These are phyloP conservation scores for Fennellomyces sp. DNA, from an alignment of 371 early-diverging fungal genomes.

Conservation along the genomic window DNA sequence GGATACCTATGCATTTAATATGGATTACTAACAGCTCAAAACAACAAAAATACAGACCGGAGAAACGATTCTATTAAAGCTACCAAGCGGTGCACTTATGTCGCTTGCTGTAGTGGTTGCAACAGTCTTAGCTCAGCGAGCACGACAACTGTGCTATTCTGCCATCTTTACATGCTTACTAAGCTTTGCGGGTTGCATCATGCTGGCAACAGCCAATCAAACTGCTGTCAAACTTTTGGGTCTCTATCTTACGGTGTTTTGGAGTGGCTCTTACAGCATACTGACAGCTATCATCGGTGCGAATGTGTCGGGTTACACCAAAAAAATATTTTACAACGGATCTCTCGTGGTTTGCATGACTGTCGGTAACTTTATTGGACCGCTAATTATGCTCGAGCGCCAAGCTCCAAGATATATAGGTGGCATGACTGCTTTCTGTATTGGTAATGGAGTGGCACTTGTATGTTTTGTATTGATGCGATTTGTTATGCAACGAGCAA, in stretches of 20 bases:
- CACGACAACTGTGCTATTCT: constrained; percentile 14
- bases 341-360: constrained; percentile 26
- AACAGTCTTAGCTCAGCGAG: constrained; percentile 19
- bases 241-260: constrained; percentile 19
- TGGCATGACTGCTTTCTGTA: constrained; percentile 31
- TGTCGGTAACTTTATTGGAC: not conserved
- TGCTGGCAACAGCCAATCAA: constrained; percentile 22
- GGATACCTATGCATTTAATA: too few relatives aligned
- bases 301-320: constrained; percentile 32
- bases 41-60: constrained; percentile 6
- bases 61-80: constrained; percentile 34
- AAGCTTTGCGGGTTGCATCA: constrained; percentile 20
- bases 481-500: constrained; percentile 15
- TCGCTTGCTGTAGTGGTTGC: constrained; percentile 17
- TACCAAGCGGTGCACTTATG: constrained; percentile 23
- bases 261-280: constrained; percentile 18
- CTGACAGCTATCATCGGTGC: constrained; percentile 18
- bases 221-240: constrained; percentile 27
- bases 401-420: constrained; percentile 16
- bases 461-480: constrained; percentile 22
- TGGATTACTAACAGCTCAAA: too few relatives aligned
- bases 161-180: constrained; percentile 2
- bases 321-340: constrained; percentile 27
- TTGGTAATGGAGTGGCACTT: constrained; percentile 28
- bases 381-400: not conserved